These are phyloP conservation scores for Salvia splendens DNA, from an alignment of 257 asterid species.

Conservation along the genomic window DNA sequence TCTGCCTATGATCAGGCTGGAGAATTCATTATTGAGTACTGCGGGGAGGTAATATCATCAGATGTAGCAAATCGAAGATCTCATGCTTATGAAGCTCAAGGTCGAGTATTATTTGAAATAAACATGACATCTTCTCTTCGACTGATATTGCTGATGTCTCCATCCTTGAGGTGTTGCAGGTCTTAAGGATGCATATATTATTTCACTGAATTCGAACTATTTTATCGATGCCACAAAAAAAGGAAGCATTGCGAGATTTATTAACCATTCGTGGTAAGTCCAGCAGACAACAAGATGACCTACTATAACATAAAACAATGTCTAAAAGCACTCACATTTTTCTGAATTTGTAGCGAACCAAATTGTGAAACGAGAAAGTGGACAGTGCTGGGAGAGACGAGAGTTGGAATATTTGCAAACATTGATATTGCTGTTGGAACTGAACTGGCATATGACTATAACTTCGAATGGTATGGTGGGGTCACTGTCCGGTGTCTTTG, in stretches of 20 bases:
- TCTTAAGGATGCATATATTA: conserved; percentile 78
- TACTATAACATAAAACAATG: conserved; percentile 13
- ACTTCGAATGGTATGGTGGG: conserved; percentile 97
- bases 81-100: conserved; percentile 73
- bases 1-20: conserved; percentile 66
- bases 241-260: conserved; percentile 88
- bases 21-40: conserved; percentile 79
- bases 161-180: conserved; percentile 49
- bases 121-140: conserved; percentile 24
- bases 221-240: conserved; percentile 82
- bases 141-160: conserved; percentile 26
- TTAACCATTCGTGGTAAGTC: conserved; percentile 92
- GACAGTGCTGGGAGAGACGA: conserved; percentile 84
- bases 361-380: conserved; percentile 97
- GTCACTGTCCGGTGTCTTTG: conserved; percentile 89
- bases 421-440: conserved; percentile 64
- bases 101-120: conserved; percentile 41
- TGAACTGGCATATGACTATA: conserved; percentile 79
- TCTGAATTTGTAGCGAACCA: conserved; percentile 64
- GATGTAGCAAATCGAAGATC: conserved; percentile 71
- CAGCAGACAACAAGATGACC: conserved; percentile 16
- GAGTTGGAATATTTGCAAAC: conserved; percentile 91
- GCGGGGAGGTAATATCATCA: conserved; percentile 87
- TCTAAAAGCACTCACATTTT: conserved; percentile 19
- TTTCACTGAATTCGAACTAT: conserved; percentile 66